A percentile compares a stretch with the other conserved stretches of the same genome.
Conservation (phyloP, 129 eudicot species). For the Apium graveolens region DNA sequence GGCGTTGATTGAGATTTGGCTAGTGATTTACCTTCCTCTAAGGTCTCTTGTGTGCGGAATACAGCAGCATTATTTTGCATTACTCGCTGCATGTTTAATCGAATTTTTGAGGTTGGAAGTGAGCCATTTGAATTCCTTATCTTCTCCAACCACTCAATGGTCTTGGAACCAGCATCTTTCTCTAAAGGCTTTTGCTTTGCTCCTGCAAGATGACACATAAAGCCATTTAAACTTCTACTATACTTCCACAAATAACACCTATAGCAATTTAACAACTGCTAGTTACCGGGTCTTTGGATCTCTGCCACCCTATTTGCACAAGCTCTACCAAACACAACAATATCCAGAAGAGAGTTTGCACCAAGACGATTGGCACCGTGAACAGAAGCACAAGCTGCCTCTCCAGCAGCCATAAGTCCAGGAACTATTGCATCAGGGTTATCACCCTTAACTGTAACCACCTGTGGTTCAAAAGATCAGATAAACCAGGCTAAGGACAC, state of each 20-base stretch:
- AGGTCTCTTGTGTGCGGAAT: slow-evolving; percentile 86
- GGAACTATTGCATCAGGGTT: slow-evolving; percentile 80
- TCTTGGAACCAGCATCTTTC: slow-evolving; percentile 88
- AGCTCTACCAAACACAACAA: slow-evolving; percentile 98
- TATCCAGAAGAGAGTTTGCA: slow-evolving; percentile 98
- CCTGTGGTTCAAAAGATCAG: slow-evolving; percentile 35
- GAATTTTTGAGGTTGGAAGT: slow-evolving; percentile 74
- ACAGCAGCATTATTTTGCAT: slow-evolving; percentile 99
- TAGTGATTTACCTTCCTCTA: slow-evolving; percentile 65
- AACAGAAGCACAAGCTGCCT: slow-evolving; percentile 99
- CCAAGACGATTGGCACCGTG: slow-evolving; percentile 99
- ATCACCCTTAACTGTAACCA: slow-evolving; percentile 62
- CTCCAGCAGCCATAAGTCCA: slow-evolving; percentile 99
- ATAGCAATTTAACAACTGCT: background rate
- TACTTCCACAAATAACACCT: background rate
- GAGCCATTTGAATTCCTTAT: slow-evolving; percentile 88
- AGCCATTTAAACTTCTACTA: slow-evolving; percentile 11
- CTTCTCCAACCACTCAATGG: slow-evolving; percentile 94
- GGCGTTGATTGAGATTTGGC: background rate
- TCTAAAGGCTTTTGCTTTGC: slow-evolving; percentile 74
- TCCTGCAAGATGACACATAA: slow-evolving; percentile 41
- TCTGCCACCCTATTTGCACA: slow-evolving; percentile 99
- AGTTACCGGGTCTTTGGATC: slow-evolving; percentile 65
- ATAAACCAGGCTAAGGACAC: background rate
- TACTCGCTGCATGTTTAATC: slow-evolving; percentile 84